A percentile compares a stretch with the other conserved stretches of the same genome.
phyloP scores from a whole-genome alignment of 306 rosid genomes.

The Acmispon strigosus region DNA sequence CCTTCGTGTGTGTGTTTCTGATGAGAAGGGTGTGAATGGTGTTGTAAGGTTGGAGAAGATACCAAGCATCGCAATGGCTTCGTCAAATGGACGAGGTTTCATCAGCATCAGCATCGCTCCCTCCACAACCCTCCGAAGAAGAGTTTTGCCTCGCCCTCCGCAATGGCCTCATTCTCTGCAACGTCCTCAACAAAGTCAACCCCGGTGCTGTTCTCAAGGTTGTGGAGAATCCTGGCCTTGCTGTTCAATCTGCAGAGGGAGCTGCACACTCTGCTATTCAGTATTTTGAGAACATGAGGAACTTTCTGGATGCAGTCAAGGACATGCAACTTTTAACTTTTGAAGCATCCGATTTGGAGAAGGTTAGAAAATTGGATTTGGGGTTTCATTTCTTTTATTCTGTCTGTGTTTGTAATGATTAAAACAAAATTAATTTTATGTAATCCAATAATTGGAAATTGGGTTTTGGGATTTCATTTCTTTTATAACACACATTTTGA shows the following conservation, averaged over 20 bases:
- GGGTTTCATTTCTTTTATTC: neutral
- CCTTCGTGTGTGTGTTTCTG: neutral
- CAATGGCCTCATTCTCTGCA: slow-evolving; percentile 97
- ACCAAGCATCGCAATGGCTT: slow-evolving; percentile 91
- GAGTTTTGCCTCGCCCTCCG: slow-evolving; percentile 77
- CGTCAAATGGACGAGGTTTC: slow-evolving; percentile 78
- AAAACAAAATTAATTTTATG: neutral
- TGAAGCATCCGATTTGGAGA: slow-evolving; percentile 93
- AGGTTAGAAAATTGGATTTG: slow-evolving; percentile 35
- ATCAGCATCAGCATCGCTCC: slow-evolving; percentile 41
- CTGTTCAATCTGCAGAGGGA: slow-evolving; percentile 70
- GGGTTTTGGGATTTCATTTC: neutral
- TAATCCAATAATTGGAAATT: neutral
- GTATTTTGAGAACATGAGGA: slow-evolving; percentile 93
- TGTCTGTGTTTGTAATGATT: neutral
- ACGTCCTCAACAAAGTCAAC: slow-evolving; percentile 89
- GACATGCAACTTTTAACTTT: slow-evolving; percentile 84
- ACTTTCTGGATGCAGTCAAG: slow-evolving; percentile 93
- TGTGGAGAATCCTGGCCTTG: slow-evolving; percentile 70
- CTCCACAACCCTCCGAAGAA: slow-evolving; percentile 76
- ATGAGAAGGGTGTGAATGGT: neutral
- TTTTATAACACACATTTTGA: neutral
- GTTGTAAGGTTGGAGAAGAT: slow-evolving; percentile 62
- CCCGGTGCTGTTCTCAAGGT: slow-evolving; percentile 95
- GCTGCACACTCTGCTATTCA: slow-evolving; percentile 99